Evolutionary conservation across 345 rosid species (phyloP).

Genomic region (rapeseed (Brassica napus)): DNA sequence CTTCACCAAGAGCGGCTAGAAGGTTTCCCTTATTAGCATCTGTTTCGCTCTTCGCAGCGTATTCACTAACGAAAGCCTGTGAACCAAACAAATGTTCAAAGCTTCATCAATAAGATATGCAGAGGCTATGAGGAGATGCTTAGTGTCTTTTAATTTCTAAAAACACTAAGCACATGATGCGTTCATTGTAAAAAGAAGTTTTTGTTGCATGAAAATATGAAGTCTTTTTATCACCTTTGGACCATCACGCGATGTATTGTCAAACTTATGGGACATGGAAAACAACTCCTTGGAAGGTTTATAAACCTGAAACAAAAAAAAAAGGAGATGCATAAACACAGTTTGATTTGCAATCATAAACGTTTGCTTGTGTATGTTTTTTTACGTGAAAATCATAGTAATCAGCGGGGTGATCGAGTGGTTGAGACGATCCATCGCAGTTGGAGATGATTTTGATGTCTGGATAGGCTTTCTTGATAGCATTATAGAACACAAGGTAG

Average conservation of each 20-base stretch:
- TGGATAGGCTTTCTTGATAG: constrained; percentile 70
- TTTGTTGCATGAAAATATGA: no score
- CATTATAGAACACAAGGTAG: constrained; percentile 78
- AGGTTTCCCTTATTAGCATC: constrained; percentile 86
- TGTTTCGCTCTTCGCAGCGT: constrained; percentile 62
- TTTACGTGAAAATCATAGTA: constrained; percentile 75
- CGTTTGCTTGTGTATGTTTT: background rate
- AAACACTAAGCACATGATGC: no score
- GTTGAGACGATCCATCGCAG: no score
- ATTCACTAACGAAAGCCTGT: constrained; percentile 93
- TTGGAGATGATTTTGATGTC: no score
- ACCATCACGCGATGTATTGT: constrained; percentile 58
- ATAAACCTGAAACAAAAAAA: constrained; percentile 50
- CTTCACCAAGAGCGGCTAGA: constrained; percentile 86
- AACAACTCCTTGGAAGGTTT: constrained; percentile 58
- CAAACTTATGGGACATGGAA: constrained; percentile 59
- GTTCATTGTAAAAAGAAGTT: no score
- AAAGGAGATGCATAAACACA: background rate
- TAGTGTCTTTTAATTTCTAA: no score
- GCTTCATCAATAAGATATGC: background rate
- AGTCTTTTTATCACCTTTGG: constrained; percentile 54
- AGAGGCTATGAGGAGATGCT: no score
- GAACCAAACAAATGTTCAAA: background rate
- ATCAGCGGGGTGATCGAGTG: no score
- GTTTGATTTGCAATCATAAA: background rate